Evolutionary conservation across 1,139 yeast species (phyloP), one percentile per base, ranked within the genome.

Genomic region (Debaryomyces sp.): DNA sequence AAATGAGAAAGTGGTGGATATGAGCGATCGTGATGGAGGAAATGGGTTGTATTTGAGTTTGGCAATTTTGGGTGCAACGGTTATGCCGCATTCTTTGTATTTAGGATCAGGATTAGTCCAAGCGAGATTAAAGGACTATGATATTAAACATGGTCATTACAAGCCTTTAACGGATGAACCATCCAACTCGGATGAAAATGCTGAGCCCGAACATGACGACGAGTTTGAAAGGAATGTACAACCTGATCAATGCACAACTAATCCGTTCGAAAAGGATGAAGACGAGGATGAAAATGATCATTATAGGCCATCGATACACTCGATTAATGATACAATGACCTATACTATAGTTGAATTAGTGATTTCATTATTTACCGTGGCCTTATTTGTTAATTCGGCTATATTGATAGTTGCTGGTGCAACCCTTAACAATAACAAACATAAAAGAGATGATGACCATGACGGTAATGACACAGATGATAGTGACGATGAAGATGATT

Each of bases 71-170:
- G 99, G 99, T 18, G 97, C 98, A 26, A 95, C 98, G 1, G 96
- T 94, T 27, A 94, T 94, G 99, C 99, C 99, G 3, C 99, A 94
- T 66, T 87, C 96, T 1, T 73, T 94, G 41, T 94, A 89, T 63
- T 73, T 94, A 49, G 99, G 99, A 1, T 88, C 96, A 0, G 96
- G 97, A 1, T 77, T 94, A 49, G 98, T 94, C 8, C 97, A 92
- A 64, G 87, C 97, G 2, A 80, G 99, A 52, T 74, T 94, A 52
- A 78, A 84, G 55, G 97, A 91, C 41, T 92, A 78, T 60, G 99
- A 94, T 65, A 66, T 81, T 13, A 80, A 82, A 59, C 75, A 82
- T 55, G 92, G 91, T 17, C 71, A 71, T 61, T 79, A 72, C 59
- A 61, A 59, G 6, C 73, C 76, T 1, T 34, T 50, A 36, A 13